These are phyloP conservation scores for Mucor mucedo DNA, from an alignment of 371 early-diverging fungal species.

Conservation along the genomic window DNA sequence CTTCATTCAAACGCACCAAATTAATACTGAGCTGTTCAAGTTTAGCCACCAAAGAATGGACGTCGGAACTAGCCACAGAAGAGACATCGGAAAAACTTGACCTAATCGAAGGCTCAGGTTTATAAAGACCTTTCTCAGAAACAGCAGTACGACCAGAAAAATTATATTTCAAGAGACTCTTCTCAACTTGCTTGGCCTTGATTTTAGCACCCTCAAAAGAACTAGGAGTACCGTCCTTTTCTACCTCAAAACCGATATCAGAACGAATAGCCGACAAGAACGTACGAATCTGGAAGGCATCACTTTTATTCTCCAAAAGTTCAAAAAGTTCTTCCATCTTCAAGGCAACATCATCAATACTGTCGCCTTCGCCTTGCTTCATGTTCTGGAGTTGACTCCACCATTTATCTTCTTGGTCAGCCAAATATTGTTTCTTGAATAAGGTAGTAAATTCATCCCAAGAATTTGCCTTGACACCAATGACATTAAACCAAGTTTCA, in stretches of 20 bases:
- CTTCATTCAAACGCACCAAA: neutral
- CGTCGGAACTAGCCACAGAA: neutral
- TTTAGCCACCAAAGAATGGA: slow-evolving; percentile 4
- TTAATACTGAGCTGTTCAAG: slow-evolving; percentile 16
- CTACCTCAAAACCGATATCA: slow-evolving; percentile 15
- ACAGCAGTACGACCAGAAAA: neutral
- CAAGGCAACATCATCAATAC: slow-evolving; percentile 11
- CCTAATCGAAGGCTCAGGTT: neutral
- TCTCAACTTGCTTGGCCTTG: slow-evolving; percentile 11
- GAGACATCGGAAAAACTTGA: neutral
- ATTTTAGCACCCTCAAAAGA: slow-evolving; percentile 1
- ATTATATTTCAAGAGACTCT: slow-evolving; percentile 4
- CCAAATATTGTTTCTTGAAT: too few relatives aligned
- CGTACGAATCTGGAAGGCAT: slow-evolving; percentile 11
- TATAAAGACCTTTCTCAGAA: neutral
- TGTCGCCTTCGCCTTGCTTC: slow-evolving; percentile 5
- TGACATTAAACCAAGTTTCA: too few relatives aligned
- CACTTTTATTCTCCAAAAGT: neutral
- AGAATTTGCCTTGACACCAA: too few relatives aligned
- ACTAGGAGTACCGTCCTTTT: slow-evolving; percentile 1
- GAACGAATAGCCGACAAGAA: slow-evolving; percentile 14
- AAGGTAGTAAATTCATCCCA: too few relatives aligned
- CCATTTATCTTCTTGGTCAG: too few relatives aligned
- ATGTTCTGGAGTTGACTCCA: slow-evolving; percentile 1
- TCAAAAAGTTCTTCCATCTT: slow-evolving; percentile 15